Evolutionary conservation across 2,329 filamentous ascomycete species (phyloP), one percentile per base, ranked within the genome.

Genomic region (Neopestalotiopsis rosae): DNA sequence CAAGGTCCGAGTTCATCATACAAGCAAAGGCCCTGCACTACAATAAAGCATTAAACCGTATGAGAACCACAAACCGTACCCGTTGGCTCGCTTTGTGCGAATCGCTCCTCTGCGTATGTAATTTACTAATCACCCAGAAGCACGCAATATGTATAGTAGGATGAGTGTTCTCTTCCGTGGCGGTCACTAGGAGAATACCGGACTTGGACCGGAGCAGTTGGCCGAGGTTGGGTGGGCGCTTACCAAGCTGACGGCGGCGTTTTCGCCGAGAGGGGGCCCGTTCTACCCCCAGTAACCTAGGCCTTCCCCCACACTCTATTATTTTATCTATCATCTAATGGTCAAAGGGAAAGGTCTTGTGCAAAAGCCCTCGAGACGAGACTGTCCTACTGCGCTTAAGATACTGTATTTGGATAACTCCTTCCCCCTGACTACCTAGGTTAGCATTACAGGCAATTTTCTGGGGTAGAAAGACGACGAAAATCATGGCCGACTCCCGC

Each of bases 191-290:
- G 9, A 20, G 45, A 52, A 62, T 40, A 52, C 61, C 61, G 61
- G 61, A 45, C 61, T 24, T 64, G 28, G 28, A 64, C 61, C 61
- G 61, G 61, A 64, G 61, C 20, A 20, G 45, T 52, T 52, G 45
- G 45, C 45, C 45, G 45, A 52, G 45, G 45, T 52, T 52, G 45
- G 14, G 45, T 17, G 45, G 17, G 45, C 45, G 45, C 61, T n/a
- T 64, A 20, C n/a, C 40, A 28, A 38, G 6, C 1, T 7, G 34
- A 38, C 34, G 45, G 45, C 45, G 45, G 45, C 45, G 45, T 52
- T 52, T 52, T 52, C 45, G 20, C 45, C 45, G n/a, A 52, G 20
- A 20, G 45, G 17, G 45, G 45, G 45, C 10, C 34, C 34, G 6
- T 6, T 38, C 34, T 6, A 38, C 34, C 34, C 34, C 34, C 34